A percentile compares a stretch with the other conserved stretches of the same genome.
Conservation (phyloP, 2,329 filamentous ascomycete genomes). For the Fonsecaea erecta region DNA sequence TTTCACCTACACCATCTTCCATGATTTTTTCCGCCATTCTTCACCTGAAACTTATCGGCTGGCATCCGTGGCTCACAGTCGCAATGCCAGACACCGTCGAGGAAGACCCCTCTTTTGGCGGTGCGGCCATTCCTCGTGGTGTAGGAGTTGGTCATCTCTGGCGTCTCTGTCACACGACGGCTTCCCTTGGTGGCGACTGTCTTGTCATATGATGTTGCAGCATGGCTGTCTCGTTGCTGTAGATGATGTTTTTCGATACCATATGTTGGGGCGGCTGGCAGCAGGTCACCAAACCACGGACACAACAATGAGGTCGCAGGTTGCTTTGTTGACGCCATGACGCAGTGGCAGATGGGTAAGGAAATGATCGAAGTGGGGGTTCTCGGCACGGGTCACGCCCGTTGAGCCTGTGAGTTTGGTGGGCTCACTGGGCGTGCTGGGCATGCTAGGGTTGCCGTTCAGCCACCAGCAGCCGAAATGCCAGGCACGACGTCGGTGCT, state of each 20-base stretch:
- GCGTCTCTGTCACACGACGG: neutral
- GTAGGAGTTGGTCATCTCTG: slow-evolving; percentile 28
- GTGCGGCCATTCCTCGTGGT: slow-evolving; percentile 35
- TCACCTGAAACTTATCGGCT: slow-evolving; percentile 60
- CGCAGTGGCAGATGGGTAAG: slow-evolving; percentile 17
- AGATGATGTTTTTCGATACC: neutral
- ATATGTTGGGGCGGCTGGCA: neutral
- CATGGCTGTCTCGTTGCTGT: neutral
- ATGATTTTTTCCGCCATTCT: slow-evolving; percentile 62
- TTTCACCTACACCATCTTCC: slow-evolving; percentile 57
- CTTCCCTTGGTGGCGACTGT: neutral
- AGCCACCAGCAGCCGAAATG: neutral
- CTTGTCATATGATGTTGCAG: neutral
- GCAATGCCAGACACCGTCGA: slow-evolving; percentile 56
- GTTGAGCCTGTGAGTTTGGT: neutral
- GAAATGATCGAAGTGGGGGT: neutral
- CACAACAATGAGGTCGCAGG: neutral
- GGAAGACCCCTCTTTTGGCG: slow-evolving; percentile 46
- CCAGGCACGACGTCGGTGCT: neutral
- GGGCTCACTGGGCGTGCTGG: too few relatives aligned
- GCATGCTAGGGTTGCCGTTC: too few relatives aligned
- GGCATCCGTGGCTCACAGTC: slow-evolving; percentile 61
- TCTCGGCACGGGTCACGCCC: neutral
- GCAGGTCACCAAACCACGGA: neutral
- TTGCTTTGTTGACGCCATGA: slow-evolving; percentile 28